phyloP scores from a whole-genome alignment of 805 yeast genomes.

The Yamadazyma paraphyllophila region DNA sequence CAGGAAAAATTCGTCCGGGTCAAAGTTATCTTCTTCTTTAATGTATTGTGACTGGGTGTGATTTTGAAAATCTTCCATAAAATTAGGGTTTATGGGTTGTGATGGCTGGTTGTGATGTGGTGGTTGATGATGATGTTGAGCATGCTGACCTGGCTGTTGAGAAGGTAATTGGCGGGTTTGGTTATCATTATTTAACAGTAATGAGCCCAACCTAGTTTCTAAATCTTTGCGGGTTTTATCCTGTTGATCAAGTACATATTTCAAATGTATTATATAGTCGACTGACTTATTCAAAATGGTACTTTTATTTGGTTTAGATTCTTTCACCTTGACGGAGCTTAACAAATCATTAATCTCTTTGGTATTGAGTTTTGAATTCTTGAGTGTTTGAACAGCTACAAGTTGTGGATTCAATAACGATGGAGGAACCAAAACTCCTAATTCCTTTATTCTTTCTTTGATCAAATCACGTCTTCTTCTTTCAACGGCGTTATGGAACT shows the following conservation, averaged over 20 bases:
- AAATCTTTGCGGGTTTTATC: slow-evolving; percentile 45
- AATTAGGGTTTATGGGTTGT: slow-evolving; percentile 9
- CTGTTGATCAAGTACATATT: slow-evolving; percentile 58
- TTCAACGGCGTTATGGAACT: slow-evolving; percentile 93
- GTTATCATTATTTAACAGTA: slow-evolving; percentile 11
- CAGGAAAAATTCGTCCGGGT: slow-evolving; percentile 28
- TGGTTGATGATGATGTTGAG: neutral
- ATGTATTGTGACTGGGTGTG: slow-evolving; percentile 9
- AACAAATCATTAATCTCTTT: slow-evolving; percentile 36
- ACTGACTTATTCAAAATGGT: slow-evolving; percentile 75
- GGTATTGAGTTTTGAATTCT: slow-evolving; percentile 26
- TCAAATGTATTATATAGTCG: slow-evolving; percentile 69
- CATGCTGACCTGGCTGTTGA: slow-evolving; percentile 2
- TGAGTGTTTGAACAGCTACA: slow-evolving; percentile 42
- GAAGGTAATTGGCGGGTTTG: neutral
- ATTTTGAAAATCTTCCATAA: slow-evolving; percentile 16
- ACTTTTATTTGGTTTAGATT: slow-evolving; percentile 79
- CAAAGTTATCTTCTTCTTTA: slow-evolving; percentile 17
- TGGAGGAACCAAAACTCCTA: slow-evolving; percentile 81
- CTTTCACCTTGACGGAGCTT: slow-evolving; percentile 48
- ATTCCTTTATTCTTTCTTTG: slow-evolving; percentile 81
- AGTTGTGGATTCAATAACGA: slow-evolving; percentile 51
- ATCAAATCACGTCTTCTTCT: slow-evolving; percentile 87
- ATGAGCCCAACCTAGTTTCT: slow-evolving; percentile 19
- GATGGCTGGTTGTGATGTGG: neutral